Conservation (phyloP, 73 alveolate species). For the Tetrahymena elliotti region DNA sequence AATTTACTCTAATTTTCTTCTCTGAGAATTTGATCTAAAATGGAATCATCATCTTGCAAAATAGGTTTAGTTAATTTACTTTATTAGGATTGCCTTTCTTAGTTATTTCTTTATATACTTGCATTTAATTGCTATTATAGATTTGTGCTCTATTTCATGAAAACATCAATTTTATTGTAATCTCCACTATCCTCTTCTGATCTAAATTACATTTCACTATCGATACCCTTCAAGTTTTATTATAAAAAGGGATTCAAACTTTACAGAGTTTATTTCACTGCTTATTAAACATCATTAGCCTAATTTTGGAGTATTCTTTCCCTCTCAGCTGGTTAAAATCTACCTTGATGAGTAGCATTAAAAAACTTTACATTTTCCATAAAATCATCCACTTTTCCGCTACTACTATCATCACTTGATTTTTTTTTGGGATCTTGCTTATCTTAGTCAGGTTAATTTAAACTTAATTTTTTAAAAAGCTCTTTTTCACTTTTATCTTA, state of each 20-base stretch:
- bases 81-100: not conserved
- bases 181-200: not conserved
- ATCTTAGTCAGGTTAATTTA: not conserved
- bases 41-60: not conserved
- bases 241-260: not conserved
- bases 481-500: not conserved
- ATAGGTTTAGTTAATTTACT: not conserved
- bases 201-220: not conserved
- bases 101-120: not conserved
- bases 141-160: not conserved
- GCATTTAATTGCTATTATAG: not conserved
- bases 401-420: slow-evolving; percentile 4
- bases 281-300: not conserved
- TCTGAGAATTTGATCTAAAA: not conserved
- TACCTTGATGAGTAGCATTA: slow-evolving; percentile 69
- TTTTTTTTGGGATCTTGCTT: slow-evolving; percentile 9
- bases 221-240: not conserved
- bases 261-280: not conserved
- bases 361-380: slow-evolving; percentile 68
- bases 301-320: slow-evolving; percentile 12
- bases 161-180: not conserved
- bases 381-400: slow-evolving; percentile 39
- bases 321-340: slow-evolving; percentile 50
- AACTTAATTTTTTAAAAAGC: not conserved
- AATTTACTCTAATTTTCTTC: not conserved